These are phyloP conservation scores for Trapa bicornis DNA, from an alignment of 345 rosid species.

Conservation along the genomic window DNA sequence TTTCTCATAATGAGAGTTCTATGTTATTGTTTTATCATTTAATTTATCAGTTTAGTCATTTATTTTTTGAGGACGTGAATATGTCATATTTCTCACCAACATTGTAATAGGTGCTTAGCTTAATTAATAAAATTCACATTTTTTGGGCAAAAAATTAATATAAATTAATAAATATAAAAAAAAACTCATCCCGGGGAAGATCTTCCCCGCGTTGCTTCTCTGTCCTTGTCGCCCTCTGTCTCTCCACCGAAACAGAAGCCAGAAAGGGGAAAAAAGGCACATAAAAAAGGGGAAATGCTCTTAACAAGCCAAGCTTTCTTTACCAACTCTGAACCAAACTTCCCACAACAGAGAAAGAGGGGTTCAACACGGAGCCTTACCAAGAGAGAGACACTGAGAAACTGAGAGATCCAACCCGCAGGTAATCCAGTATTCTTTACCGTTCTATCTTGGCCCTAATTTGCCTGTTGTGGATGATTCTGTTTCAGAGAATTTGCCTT, in stretches of 20 bases:
- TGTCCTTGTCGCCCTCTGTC: neutral
- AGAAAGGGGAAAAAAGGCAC: neutral
- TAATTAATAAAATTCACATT: no score
- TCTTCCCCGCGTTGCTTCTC: slow-evolving; percentile 7
- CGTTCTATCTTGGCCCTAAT: neutral
- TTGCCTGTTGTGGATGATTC: neutral
- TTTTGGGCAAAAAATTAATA: neutral
- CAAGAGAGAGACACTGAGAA: neutral
- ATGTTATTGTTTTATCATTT: no score
- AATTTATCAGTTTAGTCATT: no score
- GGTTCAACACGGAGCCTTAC: neutral
- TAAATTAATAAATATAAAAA: neutral
- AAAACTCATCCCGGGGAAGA: neutral
- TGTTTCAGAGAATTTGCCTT: slow-evolving; percentile 2
- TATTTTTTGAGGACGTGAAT: no score
- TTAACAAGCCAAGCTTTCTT: slow-evolving; percentile 1
- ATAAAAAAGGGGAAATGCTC: neutral
- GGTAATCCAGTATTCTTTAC: neutral
- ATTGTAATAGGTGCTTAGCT: no score
- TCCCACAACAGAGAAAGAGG: neutral
- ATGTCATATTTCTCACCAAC: no score
- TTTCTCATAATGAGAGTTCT: no score
- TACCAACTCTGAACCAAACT: neutral
- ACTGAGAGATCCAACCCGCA: neutral
- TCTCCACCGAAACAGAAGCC: neutral